Conservation (phyloP, 2,329 filamentous ascomycete genomes). For the Xylariaceae sp. region DNA sequence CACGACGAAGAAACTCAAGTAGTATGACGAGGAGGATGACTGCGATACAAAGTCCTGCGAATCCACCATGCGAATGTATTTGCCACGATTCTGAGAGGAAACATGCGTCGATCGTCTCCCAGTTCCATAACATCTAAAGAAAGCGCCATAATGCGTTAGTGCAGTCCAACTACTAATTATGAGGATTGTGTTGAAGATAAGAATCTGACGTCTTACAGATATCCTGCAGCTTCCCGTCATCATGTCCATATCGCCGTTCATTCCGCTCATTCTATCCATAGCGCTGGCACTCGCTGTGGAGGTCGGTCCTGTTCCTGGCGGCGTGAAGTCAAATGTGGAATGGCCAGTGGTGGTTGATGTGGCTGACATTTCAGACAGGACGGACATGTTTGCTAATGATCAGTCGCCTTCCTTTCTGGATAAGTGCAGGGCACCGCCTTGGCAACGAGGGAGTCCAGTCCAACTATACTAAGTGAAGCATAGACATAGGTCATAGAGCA, state of each 20-base stretch:
- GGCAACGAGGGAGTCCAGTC: too few species aligned
- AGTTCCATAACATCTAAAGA: conserved; percentile 79
- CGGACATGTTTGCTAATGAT: too few species aligned
- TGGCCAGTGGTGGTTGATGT: too few species aligned
- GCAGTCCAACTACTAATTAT: too few species aligned
- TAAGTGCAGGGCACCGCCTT: too few species aligned
- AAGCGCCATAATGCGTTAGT: background rate
- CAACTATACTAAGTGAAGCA: too few species aligned
- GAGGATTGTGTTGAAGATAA: background rate
- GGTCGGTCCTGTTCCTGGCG: conserved; percentile 8
- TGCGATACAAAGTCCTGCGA: conserved; percentile 81
- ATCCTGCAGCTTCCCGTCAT: conserved; percentile 28
- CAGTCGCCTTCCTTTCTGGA: too few species aligned
- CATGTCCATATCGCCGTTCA: conserved; percentile 12
- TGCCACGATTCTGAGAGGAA: conserved; percentile 78
- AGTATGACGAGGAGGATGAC: conserved; percentile 74
- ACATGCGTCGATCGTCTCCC: conserved; percentile 73
- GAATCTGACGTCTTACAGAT: conserved; percentile 28
- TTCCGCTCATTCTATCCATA: conserved; percentile 1
- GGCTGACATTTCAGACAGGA: too few species aligned
- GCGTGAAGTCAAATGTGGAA: conserved; percentile 16
- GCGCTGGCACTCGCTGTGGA: conserved; percentile 5
- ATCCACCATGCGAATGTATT: conserved; percentile 71
- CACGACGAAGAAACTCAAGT: conserved; percentile 75
- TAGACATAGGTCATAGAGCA: too few species aligned